phyloP scores from a whole-genome alignment of 768 basidiomycete species.

The Floccularia luteovirens region DNA sequence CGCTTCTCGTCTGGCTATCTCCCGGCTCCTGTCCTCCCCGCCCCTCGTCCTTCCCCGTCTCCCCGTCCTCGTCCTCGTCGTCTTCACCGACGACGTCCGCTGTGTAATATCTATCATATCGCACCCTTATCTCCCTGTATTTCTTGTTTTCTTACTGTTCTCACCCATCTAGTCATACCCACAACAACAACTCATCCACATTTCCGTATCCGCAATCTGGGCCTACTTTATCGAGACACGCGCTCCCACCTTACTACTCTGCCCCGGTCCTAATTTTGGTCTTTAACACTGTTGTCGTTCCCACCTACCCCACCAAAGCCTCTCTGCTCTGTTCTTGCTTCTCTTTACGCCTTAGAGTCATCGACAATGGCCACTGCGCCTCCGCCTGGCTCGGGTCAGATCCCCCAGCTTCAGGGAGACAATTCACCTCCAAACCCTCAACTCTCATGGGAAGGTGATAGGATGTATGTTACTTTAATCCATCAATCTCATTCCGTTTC shows the following conservation, averaged over 20 bases:
- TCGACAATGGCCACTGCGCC: slow-evolving; percentile 19
- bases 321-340: slow-evolving; percentile 1
- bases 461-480: slow-evolving; percentile 47
- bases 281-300: slow-evolving; percentile 5
- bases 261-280: slow-evolving; percentile 4
- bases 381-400: slow-evolving; percentile 15
- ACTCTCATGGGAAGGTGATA: slow-evolving; percentile 79
- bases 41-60: slow-evolving; percentile 12
- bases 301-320: slow-evolving; percentile 1
- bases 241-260: slow-evolving; percentile 3
- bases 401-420: slow-evolving; percentile 12
- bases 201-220: slow-evolving; percentile 8
- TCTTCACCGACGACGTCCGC: slow-evolving; percentile 5
- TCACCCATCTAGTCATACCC: slow-evolving; percentile 3
- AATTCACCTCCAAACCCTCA: slow-evolving; percentile 4
- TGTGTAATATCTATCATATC: slow-evolving; percentile 5
- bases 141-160: slow-evolving; percentile 4
- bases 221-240: slow-evolving; percentile 8
- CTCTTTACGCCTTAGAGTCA: background rate
- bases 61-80: slow-evolving; percentile 11
- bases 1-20: slow-evolving; percentile 1
- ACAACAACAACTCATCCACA: slow-evolving; percentile 4
- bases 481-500: too few relatives aligned
- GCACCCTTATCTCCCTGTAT: slow-evolving; percentile 3
- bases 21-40: slow-evolving; percentile 8